Evolutionary conservation across 306 rosid species (phyloP), one percentile per base, ranked within the genome.

Genomic region (Delonix regia): DNA sequence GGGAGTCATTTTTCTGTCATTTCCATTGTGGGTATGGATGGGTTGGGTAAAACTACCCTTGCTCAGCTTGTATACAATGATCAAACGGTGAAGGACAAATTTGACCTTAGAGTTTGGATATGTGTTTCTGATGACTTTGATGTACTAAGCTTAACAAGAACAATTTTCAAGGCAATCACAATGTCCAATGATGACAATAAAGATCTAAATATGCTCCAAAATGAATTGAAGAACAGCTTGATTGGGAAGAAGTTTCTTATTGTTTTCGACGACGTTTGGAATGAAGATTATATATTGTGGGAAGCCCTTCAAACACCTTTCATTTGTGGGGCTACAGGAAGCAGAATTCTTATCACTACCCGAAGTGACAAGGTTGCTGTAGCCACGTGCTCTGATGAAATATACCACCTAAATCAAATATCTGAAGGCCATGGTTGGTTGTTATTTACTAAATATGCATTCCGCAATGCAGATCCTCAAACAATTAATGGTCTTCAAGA

Each of bases 121-220:
- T 75, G 79, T 33, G 86, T 48, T 48, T 48, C 53, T 1, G 53
- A 48, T 48, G 53, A 48, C 19, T 16, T 48, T 16, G 53, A 48
- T 48, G 53, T 48, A 14, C 3, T 48, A 6, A 48, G 19, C 19
- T n/a, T 48, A 25, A 59, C 6, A 15, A 27, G 34, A 63, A 34
- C 12, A 0, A 63, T 36, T 16, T 2, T 18, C 21, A 36, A 18
- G 27, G 33, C 18, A 33, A 63, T 34, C 15, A 18, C n/a, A 3
- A 0, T 0, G 4, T 33, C 47, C 8, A 63, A 63, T 12, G 15
- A 63, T 9, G 69, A 18, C 1, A 1, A 3, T 16, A 21, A 18
- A 34, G 47, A 63, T 63, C 21, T 63, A 36, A 21, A 63, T 18
- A 9, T 3, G 19, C 47, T 63, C 9, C 69, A 63, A 63, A 34